Evolutionary conservation across 371 early-diverging fungal genomes (phyloP), one percentile per base, ranked within the genome.

Genomic region (Chytridiales sp.): DNA sequence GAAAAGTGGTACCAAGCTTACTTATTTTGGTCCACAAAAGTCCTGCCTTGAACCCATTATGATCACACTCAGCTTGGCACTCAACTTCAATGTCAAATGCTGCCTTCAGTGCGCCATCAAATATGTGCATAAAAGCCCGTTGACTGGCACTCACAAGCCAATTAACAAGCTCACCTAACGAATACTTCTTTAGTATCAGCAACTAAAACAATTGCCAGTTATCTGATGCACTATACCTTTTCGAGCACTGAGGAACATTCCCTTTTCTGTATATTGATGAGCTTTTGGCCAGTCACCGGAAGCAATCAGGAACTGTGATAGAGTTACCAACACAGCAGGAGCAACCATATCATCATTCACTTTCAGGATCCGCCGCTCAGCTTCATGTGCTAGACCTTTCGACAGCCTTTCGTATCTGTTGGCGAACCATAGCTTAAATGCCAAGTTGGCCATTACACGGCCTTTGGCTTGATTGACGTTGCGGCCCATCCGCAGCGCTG

Each of bases 351-450:
- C 47, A 19, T 56, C 57, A 24, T 4, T 6, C 13, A 19, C 4
- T 31, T 27, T 21, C 2, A 2, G 4, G 38, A 9, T 21, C 11
- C 32, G 47, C 47, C 21, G 26, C 46, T 30, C 29, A 42, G 46
- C 47, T 3, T 30, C 46, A 31, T 42, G 15, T 17, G 46, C 6
- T 9, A 47, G 46, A 13, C 31, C 32, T 17, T 30, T 22, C 30
- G n/a, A 6, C 19, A 56, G 38, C 3, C 31, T 13, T 9, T 44
- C 19, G 21, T 24, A 44, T 9, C 46, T 24, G 6, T 47, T 47
- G n/a, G 43, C 31, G 21, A 56, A 56, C 57, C 57, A 56, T n/a
- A 42, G 35, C 35, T 56, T 56, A 21, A 56, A 35, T 22, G 57
- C 42, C 27, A 47, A 4, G 22, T 36, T 56, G 8, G 47, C 42